A percentile compares a stretch with the other conserved stretches of the same genome.
phyloP scores from a whole-genome alignment of 139 green algal species.

The Asterochloris sp. region DNA sequence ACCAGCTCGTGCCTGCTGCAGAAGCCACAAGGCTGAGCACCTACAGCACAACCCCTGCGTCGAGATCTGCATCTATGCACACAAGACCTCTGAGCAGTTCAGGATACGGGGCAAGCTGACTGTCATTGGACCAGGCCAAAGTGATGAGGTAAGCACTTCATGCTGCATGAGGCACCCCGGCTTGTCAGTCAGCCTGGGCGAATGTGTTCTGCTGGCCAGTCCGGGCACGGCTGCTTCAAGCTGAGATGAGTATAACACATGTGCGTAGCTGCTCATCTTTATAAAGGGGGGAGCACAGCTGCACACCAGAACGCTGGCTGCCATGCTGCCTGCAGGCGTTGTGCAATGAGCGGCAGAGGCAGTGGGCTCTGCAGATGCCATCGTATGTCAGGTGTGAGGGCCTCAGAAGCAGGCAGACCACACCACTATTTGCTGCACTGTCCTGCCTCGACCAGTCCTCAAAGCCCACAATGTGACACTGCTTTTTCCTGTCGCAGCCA shows the following conservation, averaged over 20 bases:
- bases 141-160: background rate
- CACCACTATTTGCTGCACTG: too few relatives aligned
- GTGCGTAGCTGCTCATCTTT: background rate
- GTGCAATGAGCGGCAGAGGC: too few relatives aligned
- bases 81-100: constrained; percentile 8
- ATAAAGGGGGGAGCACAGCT: background rate
- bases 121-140: background rate
- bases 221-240: background rate
- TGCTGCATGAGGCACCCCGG: background rate
- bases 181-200: background rate
- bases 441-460: too few relatives aligned
- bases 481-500: too few relatives aligned
- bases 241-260: background rate
- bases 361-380: too few relatives aligned
- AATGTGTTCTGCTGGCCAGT: constrained; percentile 1
- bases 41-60: background rate
- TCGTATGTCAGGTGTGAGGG: too few relatives aligned
- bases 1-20: background rate
- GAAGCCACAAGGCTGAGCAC: constrained; percentile 8
- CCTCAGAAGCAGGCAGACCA: too few relatives aligned
- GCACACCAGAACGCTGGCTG: too few relatives aligned
- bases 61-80: background rate
- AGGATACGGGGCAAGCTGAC: background rate
- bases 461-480: too few relatives aligned
- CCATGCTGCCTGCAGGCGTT: too few relatives aligned